phyloP scores from a whole-genome alignment of 768 basidiomycete genomes.

The Rhizopogon vesiculosus region DNA sequence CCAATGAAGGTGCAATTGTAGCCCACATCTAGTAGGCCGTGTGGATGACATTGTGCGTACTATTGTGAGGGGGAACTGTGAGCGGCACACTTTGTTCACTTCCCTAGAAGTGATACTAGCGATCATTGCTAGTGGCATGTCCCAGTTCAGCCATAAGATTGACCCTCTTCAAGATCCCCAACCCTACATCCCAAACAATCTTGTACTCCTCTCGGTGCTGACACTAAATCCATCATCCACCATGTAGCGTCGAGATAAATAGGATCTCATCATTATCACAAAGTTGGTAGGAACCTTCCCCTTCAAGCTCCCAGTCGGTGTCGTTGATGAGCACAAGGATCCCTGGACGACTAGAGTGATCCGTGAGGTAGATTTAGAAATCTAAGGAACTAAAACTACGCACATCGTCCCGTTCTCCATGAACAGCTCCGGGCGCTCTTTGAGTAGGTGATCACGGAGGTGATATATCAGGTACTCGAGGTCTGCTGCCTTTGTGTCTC shows the following conservation, averaged over 20 bases:
- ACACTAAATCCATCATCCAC: conserved; percentile 46
- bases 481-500: conserved; percentile 44
- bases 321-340: conserved; percentile 97
- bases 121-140: background rate
- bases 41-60: background rate
- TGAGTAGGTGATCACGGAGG: conserved; percentile 72
- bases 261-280: conserved; percentile 84
- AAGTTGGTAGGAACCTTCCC: conserved; percentile 82
- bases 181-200: background rate
- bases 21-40: background rate
- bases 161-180: background rate
- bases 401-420: conserved; percentile 85
- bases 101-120: background rate
- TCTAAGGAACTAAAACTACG: conserved; percentile 21
- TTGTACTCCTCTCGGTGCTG: background rate
- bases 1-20: background rate
- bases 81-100: background rate
- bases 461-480: conserved; percentile 76
- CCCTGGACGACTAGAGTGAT: conserved; percentile 75
- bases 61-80: background rate
- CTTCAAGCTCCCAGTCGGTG: conserved; percentile 97
- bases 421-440: conserved; percentile 86
- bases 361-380: background rate
- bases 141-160: background rate
- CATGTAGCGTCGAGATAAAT: conserved; percentile 95